Evolutionary conservation across 495 filamentous ascomycete species (phyloP), one percentile per base, ranked within the genome.

Genomic region (Aspergillus affinis): DNA sequence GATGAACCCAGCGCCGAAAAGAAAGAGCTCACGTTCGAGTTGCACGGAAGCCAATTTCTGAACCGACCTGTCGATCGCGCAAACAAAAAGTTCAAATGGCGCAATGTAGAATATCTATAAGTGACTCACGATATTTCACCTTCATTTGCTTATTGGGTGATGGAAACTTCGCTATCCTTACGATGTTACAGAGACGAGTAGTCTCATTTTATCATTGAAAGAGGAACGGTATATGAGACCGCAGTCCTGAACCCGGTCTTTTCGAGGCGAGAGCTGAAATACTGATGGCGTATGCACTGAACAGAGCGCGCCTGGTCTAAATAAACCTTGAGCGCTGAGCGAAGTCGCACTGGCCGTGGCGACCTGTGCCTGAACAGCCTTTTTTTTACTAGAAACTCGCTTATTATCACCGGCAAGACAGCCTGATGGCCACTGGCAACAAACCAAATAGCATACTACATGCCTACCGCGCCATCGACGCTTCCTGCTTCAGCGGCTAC

Each of bases 21-120:
- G 9, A 71, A 73, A 45, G 71, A 75, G 13, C 72, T 98, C 65
- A 81, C 88, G 4, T 96, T 97, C 65, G 92, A 98, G 72, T 76
- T 98, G 1, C 87, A 93, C 64, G 94, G 94, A 17, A 88, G 88
- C 60, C 90, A 93, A 65, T 94, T 98, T 68, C 81, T 89, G 79
- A 88, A 86, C 65, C 82, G 91, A 29, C 85, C 93, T 10, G 86
- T 89, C 7, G 92, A 97, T 67, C 78, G 94, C 41, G 91, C 89
- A 30, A 92, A 88, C 62, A 93, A 88, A 78, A 97, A 97, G 74
- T 93, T 96, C 74, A 96, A 94, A 74, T 76, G 76, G 65, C 86
- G 87, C 65, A 89, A 87, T 60, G 73, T 88, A 18, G 81, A 84
- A 46, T 86, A 88, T 65, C 70, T 95, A 18, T 95, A 70, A 83